Evolutionary conservation across 805 yeast genomes (phyloP).

Genomic region (Scheffersomyces stipitis): DNA sequence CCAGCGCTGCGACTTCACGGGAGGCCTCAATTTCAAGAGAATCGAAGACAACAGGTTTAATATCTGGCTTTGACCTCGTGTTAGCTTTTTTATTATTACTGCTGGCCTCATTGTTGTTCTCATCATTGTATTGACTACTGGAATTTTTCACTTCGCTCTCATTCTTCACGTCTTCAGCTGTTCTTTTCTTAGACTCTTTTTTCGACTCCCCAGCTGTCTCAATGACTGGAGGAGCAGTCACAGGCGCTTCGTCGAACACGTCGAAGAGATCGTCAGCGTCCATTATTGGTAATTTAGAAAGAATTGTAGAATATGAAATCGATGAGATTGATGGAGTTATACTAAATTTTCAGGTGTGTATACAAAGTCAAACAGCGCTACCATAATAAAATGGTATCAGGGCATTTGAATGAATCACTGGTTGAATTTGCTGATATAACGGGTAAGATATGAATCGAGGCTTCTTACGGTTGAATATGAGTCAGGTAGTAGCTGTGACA

Average conservation of each 20-base stretch:
- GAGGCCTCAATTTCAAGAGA: slow-evolving; percentile 86
- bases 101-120: slow-evolving; percentile 19
- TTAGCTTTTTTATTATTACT: slow-evolving; percentile 7
- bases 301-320: too few species aligned
- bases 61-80: slow-evolving; percentile 38
- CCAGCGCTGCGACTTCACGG: slow-evolving; percentile 81
- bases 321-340: too few species aligned
- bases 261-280: slow-evolving; percentile 59
- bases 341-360: too few species aligned
- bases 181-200: slow-evolving; percentile 2
- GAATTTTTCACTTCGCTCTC: slow-evolving; percentile 3
- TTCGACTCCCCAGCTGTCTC: slow-evolving; percentile 22
- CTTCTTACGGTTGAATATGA: too few species aligned
- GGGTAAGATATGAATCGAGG: too few species aligned
- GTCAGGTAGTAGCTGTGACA: too few species aligned
- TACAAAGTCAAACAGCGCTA: too few species aligned
- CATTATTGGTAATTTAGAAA: too few species aligned
- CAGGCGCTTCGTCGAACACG: slow-evolving; percentile 59
- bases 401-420: too few species aligned
- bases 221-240: slow-evolving; percentile 25
- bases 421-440: too few species aligned
- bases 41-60: slow-evolving; percentile 79
- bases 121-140: slow-evolving; percentile 8
- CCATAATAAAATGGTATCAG: too few species aligned
- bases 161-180: slow-evolving; percentile 26